These are phyloP conservation scores for Globisporangium cylindrosporum DNA, from an alignment of 352 stramenopile genomes.

Conservation along the genomic window DNA sequence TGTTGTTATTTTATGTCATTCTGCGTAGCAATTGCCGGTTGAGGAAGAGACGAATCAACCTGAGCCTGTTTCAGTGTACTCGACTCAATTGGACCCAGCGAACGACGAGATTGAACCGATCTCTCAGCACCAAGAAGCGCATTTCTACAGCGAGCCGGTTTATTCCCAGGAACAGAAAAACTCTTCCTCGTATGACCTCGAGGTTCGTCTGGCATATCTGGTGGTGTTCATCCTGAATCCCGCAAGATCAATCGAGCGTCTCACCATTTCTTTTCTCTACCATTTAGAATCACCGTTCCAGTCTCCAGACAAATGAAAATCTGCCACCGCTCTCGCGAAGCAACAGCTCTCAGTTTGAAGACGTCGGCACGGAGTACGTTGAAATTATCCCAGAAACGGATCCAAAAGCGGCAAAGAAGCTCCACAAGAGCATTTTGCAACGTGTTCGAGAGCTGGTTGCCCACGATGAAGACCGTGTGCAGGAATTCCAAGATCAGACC, in stretches of 20 bases:
- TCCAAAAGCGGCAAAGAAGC: slow-evolving; percentile 53
- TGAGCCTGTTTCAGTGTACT: background rate
- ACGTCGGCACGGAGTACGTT: slow-evolving; percentile 54
- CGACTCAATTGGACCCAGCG: slow-evolving; percentile 7
- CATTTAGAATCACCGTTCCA: slow-evolving; percentile 3
- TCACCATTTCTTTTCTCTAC: background rate
- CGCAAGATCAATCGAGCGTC: background rate
- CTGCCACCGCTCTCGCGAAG: slow-evolving; percentile 16
- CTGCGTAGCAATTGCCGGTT: slow-evolving; percentile 1
- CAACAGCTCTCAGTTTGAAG: slow-evolving; percentile 28
- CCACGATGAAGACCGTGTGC: slow-evolving; percentile 69
- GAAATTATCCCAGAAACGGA: slow-evolving; percentile 53
- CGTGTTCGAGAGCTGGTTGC: slow-evolving; percentile 58
- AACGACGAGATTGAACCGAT: slow-evolving; percentile 1
- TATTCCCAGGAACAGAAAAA: slow-evolving; percentile 4
- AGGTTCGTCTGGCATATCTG: slow-evolving; percentile 2
- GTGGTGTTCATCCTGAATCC: too few relatives aligned
- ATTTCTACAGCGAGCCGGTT: background rate
- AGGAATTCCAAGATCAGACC: slow-evolving; percentile 77
- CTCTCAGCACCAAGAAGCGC: background rate
- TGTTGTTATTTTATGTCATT: background rate
- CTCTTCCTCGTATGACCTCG: slow-evolving; percentile 8
- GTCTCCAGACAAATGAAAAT: slow-evolving; percentile 4
- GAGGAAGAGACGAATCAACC: slow-evolving; percentile 1
- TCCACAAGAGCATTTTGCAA: slow-evolving; percentile 73